Evolutionary conservation across 129 eudicot species (phyloP).

Genomic region (Artemisia tridentata): DNA sequence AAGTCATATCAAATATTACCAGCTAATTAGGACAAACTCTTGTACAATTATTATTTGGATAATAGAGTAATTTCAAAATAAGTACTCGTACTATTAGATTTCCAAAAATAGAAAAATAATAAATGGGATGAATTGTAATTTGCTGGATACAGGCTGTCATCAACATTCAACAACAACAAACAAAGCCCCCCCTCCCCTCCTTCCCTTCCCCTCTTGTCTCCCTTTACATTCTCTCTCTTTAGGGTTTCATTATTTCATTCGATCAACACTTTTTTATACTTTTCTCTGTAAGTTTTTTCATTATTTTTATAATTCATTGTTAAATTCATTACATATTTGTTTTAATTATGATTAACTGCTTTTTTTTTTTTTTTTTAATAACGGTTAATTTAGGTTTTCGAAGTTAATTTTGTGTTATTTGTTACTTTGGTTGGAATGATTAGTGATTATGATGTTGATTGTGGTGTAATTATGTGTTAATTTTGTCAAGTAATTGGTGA

Average conservation of each 20-base stretch:
- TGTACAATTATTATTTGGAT: too few relatives aligned
- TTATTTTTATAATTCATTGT: conserved; percentile 13
- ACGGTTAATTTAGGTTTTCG: background rate
- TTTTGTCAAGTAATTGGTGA: background rate
- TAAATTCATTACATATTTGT: conserved; percentile 9
- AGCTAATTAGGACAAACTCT: too few relatives aligned
- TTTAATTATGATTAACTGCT: conserved; percentile 13
- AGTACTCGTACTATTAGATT: background rate
- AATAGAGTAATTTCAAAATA: too few relatives aligned
- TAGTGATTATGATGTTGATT: background rate
- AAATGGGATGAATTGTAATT: conserved; percentile 37
- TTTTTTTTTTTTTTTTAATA: too few relatives aligned
- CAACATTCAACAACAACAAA: conserved; percentile 50
- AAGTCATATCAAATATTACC: too few relatives aligned
- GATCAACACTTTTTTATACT: conserved; percentile 20
- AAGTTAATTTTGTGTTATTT: background rate
- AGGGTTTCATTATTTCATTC: conserved; percentile 29
- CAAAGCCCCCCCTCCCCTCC: conserved; percentile 31
- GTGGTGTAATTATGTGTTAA: background rate
- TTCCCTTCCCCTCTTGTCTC: conserved; percentile 35
- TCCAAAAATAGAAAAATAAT: background rate
- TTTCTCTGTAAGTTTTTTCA: conserved; percentile 28
- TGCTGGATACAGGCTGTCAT: conserved; percentile 98
- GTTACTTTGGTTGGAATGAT: too few relatives aligned
- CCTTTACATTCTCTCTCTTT: conserved; percentile 30